Evolutionary conservation across 441 rosid species (phyloP).

Genomic region (Metrosideros polymorpha): DNA sequence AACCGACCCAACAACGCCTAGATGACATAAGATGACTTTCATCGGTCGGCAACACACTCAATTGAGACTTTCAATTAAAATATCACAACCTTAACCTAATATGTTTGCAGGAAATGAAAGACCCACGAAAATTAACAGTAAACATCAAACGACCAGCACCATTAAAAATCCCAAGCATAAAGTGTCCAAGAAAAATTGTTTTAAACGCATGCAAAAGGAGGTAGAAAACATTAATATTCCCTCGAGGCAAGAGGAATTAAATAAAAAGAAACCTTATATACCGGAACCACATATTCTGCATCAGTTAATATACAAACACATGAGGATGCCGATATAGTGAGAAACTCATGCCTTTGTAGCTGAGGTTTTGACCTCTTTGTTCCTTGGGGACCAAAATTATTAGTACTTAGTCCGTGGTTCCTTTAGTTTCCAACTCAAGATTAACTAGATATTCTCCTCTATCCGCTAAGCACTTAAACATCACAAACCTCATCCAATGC

Average conservation of each 20-base stretch:
- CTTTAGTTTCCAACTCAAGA: not conserved
- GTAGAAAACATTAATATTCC: not conserved
- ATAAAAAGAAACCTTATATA: not conserved
- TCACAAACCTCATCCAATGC: not conserved
- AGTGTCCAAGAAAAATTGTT: not conserved
- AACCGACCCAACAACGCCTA: slow-evolving; percentile 82
- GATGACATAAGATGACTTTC: not conserved
- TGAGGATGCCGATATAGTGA: not conserved
- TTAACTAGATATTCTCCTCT: not conserved
- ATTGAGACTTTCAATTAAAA: not conserved
- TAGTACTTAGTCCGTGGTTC: not conserved
- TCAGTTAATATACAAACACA: not conserved
- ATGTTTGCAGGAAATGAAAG: not conserved
- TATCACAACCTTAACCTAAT: not conserved
- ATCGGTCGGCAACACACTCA: not conserved
- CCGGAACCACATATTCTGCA: not conserved
- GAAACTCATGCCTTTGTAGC: not conserved
- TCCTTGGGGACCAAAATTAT: not conserved
- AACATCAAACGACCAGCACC: not conserved
- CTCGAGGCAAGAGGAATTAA: not conserved
- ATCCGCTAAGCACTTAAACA: not conserved
- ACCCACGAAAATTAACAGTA: not conserved
- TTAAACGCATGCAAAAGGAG: not conserved
- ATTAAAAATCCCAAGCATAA: not conserved
- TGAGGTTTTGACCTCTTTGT: not conserved